Percentiles rank a stretch among this genome's conserved stretches.
phyloP scores from a whole-genome alignment of 306 rosid genomes.

The Gynostemma pentaphyllum region DNA sequence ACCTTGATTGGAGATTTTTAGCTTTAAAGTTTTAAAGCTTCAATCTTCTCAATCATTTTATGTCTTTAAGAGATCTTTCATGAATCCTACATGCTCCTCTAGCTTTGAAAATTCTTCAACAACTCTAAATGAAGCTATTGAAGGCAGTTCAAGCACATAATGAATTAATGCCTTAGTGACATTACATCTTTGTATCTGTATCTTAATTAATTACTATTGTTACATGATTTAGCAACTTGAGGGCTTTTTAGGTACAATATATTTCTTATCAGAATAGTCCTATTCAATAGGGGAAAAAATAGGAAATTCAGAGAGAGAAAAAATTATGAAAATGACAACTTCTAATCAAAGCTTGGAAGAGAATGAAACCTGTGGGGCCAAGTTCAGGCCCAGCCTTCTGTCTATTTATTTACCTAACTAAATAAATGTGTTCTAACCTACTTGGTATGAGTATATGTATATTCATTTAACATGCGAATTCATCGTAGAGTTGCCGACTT shows the following conservation, averaged over 20 bases:
- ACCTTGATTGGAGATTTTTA: not conserved
- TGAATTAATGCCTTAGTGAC: not conserved
- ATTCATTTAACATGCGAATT: not conserved
- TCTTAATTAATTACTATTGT: not conserved
- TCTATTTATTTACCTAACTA: slow-evolving; percentile 11
- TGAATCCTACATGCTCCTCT: not conserved
- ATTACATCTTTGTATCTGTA: not conserved
- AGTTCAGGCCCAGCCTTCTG: not conserved
- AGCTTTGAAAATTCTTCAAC: slow-evolving; percentile 2
- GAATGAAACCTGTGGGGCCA: slow-evolving; percentile 2
- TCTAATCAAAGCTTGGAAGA: slow-evolving; percentile 6
- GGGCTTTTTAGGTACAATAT: not conserved
- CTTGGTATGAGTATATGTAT: not conserved
- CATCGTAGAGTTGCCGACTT: not conserved
- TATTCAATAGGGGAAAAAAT: not conserved
- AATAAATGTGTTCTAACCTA: slow-evolving; percentile 1
- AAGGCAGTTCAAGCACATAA: not conserved
- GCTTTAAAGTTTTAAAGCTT: not conserved
- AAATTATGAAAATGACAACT: not conserved
- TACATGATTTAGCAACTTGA: not conserved
- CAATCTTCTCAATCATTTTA: not conserved
- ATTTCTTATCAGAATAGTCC: not conserved
- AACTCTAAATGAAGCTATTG: not conserved
- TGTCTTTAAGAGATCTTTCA: not conserved
- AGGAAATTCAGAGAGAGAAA: slow-evolving; percentile 2